A percentile compares a stretch with the other conserved stretches of the same genome.
Evolutionary conservation across 768 basidiomycete species (phyloP).

Genomic region (Epithele typhae): DNA sequence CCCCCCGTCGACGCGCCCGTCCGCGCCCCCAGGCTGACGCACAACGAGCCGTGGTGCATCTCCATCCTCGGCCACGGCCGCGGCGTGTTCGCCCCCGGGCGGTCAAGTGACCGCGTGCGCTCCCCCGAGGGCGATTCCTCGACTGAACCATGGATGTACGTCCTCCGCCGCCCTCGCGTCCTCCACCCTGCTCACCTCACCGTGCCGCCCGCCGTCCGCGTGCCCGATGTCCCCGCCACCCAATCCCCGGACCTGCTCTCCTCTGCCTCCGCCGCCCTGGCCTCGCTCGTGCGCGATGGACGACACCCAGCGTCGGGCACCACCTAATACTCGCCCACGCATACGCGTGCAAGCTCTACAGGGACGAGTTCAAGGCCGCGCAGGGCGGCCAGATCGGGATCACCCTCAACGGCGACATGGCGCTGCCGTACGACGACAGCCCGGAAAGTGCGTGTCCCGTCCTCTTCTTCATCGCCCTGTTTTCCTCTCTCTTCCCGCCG

Average conservation of each 20-base stretch:
- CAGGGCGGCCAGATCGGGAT: slow-evolving; percentile 75
- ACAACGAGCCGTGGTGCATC: slow-evolving; percentile 76
- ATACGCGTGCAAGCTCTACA: slow-evolving; percentile 59
- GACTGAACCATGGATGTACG: slow-evolving; percentile 69
- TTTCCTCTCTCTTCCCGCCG: not conserved
- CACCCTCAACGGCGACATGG: slow-evolving; percentile 74
- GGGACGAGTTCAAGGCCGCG: slow-evolving; percentile 54
- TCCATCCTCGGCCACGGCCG: slow-evolving; percentile 67
- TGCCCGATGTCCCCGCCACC: too few relatives aligned
- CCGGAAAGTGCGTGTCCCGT: slow-evolving; percentile 52
- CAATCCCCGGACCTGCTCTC: too few relatives aligned
- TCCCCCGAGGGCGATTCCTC: slow-evolving; percentile 59
- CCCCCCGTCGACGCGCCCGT: too few relatives aligned
- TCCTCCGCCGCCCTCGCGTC: slow-evolving; percentile 9
- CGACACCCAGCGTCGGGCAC: slow-evolving; percentile 53
- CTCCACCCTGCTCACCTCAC: not conserved
- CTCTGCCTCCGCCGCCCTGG: too few relatives aligned
- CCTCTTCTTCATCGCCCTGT: not conserved
- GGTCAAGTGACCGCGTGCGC: slow-evolving; percentile 58
- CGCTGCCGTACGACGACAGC: slow-evolving; percentile 65
- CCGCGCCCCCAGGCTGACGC: slow-evolving; percentile 47
- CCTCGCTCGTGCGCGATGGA: not conserved
- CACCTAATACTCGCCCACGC: slow-evolving; percentile 68
- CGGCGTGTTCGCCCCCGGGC: slow-evolving; percentile 68
- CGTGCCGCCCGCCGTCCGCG: too few relatives aligned